Evolutionary conservation across 495 filamentous ascomycete genomes (phyloP).

Genomic region (Xylaria bambusicola): DNA sequence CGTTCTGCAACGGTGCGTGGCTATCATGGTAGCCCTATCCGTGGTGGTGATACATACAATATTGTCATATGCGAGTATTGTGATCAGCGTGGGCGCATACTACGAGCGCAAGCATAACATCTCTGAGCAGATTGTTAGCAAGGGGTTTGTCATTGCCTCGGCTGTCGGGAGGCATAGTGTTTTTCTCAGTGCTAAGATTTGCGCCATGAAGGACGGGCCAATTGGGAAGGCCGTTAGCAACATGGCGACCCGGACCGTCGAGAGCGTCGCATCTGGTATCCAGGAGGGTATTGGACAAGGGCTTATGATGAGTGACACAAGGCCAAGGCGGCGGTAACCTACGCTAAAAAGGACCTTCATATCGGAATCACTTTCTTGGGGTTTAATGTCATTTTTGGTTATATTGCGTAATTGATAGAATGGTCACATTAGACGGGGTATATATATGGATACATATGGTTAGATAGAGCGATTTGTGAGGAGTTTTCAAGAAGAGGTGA

Average conservation of each 20-base stretch:
- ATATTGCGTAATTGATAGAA: neutral
- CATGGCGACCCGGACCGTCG: conserved; percentile 57
- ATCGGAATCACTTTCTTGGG: no score
- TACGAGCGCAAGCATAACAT: conserved; percentile 68
- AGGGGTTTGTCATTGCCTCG: conserved; percentile 53
- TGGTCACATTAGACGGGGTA: no score
- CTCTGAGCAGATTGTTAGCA: conserved; percentile 54
- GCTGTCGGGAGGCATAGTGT: conserved; percentile 53
- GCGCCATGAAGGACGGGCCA: conserved; percentile 58
- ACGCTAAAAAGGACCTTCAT: no score
- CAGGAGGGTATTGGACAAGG: conserved; percentile 67
- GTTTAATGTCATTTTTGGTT: neutral
- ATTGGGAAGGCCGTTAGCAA: conserved; percentile 54
- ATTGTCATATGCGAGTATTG: conserved; percentile 59
- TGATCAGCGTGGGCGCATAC: conserved; percentile 53
- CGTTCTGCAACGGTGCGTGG: conserved; percentile 59
- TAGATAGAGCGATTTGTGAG: neutral
- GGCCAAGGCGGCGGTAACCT: neutral
- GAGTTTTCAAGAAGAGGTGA: no score
- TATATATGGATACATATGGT: neutral
- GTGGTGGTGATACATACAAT: conserved; percentile 59
- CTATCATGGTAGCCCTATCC: conserved; percentile 55
- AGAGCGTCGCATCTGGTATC: conserved; percentile 61
- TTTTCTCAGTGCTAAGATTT: conserved; percentile 50
- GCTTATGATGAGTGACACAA: conserved; percentile 48